Conservation (phyloP, 495 filamentous ascomycete genomes). For the Penicillium pancosmium region DNA sequence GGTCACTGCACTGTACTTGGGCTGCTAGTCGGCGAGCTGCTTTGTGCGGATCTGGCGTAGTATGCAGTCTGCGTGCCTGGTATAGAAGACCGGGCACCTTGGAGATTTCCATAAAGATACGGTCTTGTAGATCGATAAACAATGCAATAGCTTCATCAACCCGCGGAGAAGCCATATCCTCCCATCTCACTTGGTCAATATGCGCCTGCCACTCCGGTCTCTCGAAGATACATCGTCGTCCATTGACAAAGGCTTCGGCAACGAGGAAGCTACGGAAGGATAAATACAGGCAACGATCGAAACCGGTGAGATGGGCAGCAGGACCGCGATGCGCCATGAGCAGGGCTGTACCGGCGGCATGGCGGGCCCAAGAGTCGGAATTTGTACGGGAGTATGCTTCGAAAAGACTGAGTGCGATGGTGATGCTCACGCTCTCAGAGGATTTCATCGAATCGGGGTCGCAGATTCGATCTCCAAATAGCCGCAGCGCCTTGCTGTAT, state of each 20-base stretch:
- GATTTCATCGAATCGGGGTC: conserved; percentile 19
- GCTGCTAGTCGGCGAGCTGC: background rate
- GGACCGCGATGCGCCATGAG: conserved; percentile 36
- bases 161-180: conserved; percentile 24
- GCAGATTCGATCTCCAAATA: conserved; percentile 31
- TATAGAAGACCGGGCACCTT: conserved; percentile 25
- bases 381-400: conserved; percentile 34
- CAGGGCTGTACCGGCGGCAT: conserved; percentile 33
- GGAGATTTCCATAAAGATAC: conserved; percentile 27
- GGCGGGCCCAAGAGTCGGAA: conserved; percentile 33
- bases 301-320: conserved; percentile 27
- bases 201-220: conserved; percentile 33
- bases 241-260: conserved; percentile 28
- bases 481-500: conserved; percentile 36
- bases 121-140: conserved; percentile 29
- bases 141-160: conserved; percentile 19
- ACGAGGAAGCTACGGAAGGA: conserved; percentile 35
- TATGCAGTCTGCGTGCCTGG: conserved; percentile 15
- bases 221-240: conserved; percentile 29
- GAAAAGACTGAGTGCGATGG: conserved; percentile 32
- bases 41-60: background rate
- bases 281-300: conserved; percentile 32
- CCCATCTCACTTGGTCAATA: conserved; percentile 26
- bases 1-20: conserved; percentile 9
- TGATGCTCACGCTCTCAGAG: conserved; percentile 32